Conservation (phyloP, 768 basidiomycete genomes). For the Lentinula lateritia region DNA sequence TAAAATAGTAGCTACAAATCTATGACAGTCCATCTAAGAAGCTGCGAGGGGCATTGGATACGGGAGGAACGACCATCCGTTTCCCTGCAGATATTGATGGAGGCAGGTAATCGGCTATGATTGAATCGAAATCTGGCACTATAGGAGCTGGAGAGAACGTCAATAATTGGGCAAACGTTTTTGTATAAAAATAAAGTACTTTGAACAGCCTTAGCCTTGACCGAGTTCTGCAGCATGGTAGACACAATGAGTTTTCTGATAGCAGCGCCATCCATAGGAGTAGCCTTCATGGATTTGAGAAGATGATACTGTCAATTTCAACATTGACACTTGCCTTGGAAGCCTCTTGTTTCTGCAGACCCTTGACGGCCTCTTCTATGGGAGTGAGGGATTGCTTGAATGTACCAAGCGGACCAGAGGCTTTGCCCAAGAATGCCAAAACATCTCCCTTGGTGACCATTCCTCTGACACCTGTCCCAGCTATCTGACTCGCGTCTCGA, state of each 20-base stretch:
- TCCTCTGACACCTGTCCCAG: constrained; percentile 85
- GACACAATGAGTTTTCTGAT: constrained; percentile 63
- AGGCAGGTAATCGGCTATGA: constrained; percentile 71
- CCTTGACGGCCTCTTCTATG: constrained; percentile 14
- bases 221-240: constrained; percentile 49
- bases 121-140: constrained; percentile 60
- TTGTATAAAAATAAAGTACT: constrained; percentile 22
- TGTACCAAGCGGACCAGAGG: constrained; percentile 71
- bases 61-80: constrained; percentile 13
- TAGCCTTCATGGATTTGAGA: background rate
- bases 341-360: constrained; percentile 28
- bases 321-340: constrained; percentile 28
- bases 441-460: constrained; percentile 98
- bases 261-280: constrained; percentile 59
- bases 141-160: constrained; percentile 29
- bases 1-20: constrained; percentile 4
- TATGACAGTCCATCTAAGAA: constrained; percentile 39
- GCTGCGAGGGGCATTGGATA: constrained; percentile 18
- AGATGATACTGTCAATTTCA: background rate
- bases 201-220: constrained; percentile 42
- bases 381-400: constrained; percentile 44
- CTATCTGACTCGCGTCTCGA: constrained; percentile 58
- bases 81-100: constrained; percentile 9
- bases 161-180: constrained; percentile 8
- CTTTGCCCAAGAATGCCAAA: constrained; percentile 78